Evolutionary conservation across 371 early-diverging fungal species (phyloP), one percentile per base, ranked within the genome.

Genomic region (Mortierella sp.): DNA sequence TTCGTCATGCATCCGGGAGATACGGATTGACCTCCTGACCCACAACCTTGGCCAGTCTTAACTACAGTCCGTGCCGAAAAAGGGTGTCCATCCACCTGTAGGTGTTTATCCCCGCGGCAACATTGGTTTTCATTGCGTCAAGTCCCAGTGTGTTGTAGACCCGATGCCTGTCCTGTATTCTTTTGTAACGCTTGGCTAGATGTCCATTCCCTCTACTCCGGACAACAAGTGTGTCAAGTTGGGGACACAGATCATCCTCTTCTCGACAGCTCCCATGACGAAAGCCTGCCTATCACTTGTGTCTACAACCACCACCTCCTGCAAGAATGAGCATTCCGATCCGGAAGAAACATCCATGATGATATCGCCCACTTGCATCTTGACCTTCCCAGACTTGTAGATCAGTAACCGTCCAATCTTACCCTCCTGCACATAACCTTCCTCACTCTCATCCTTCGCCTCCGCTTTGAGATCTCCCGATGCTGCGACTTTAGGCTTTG

Each of bases 331-430:
- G 24, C 86, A 84, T 37, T 85, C 86, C 50, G 88, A 84, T 34
- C 87, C 89, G 34, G 65, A 27, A 46, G 79, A 69, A 16, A 86
- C 86, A 56, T 92, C 93, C 68, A 91, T 73, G 31, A 88, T 54
- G 17, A 91, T 78, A 24, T 85, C 83, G 53, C 92, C 93, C 27
- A 92, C 67, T 63, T 81, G 79, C 76, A 92, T 73, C 80, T 88
- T 86, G 65, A 90, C 87, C 57, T 88, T 89, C 19, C 93, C 93
- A 29, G 90, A 90, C 74, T 86, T 86, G 60, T 88, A 88, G 13
- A 92, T 80, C 7, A 89, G 73, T 67, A 92, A 57, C 48, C 85
- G 85, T 19, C 93, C 93, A 40, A 90, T 81, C 48, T 85, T 83
- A 22, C 93, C 93, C 54, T 88, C 86, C 43, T 67, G 68, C 44